Base-by-base conservation (phyloP, 2,329 filamentous ascomycete genomes). In the Botrytis sinoallii region DNA sequence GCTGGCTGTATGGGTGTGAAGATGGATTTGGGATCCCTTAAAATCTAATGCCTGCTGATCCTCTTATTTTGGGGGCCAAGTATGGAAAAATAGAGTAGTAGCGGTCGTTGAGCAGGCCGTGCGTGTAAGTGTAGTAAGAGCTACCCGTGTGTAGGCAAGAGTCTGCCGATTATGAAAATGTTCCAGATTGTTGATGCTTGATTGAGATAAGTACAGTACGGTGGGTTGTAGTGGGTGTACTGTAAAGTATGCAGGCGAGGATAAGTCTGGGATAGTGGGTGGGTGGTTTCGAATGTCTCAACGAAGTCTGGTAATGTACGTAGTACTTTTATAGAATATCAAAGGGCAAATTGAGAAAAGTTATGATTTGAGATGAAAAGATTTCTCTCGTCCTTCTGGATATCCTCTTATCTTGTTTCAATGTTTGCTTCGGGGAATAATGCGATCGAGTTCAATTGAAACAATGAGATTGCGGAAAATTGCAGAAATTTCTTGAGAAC, bases 381-480 rank as follows among this genome's bases (percentile, higher is more conserved):
- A 8, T 57, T 25, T 35, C 38, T 35, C 42, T 40, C 60, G 46
- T n/a, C 42, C 57, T 42, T 52, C 42, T 69, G 64, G 71, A 73
- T 40, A 55, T 69, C n/a, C 29, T 12, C 64, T 61, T 69, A 55
- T 73, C 63, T 73, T 69, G 71, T 69, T 59, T 69, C 64, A 29
- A 57, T 48, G 25, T 61, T 46, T 63, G 52, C 48, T 20, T 73
- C 71, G 71, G 71, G 71, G 55, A 69, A 40, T 69, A 69, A 69
- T 69, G 44, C 64, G 71, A 59, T 61, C 71, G 55, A 73, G 71
- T 44, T 48, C 71, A 69, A 69, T 73, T 69, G 55, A 38, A 69
- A 69, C 71, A 69, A 69, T 55, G 61, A 40, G 59, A 52, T 32
- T 61, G 71, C 71, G 71, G 71, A 73, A 38, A 73, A 73, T 73